These are phyloP conservation scores for Neofusicoccum sp. DNA, from an alignment of 2,329 filamentous ascomycete species.

Conservation along the genomic window DNA sequence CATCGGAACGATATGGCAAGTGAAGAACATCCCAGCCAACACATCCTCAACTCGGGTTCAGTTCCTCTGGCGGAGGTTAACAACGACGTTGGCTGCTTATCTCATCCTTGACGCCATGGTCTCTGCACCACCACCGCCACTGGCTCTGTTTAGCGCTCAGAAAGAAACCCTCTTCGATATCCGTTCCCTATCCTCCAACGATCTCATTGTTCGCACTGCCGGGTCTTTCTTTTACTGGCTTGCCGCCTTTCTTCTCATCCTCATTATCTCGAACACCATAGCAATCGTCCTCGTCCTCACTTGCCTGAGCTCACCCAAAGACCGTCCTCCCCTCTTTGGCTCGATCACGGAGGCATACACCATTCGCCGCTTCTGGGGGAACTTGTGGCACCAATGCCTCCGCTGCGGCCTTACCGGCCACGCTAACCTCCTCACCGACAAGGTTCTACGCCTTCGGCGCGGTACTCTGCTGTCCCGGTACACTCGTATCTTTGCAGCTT, in stretches of 20 bases:
- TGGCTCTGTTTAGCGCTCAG: not conserved
- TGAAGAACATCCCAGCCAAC: not conserved
- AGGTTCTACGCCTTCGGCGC: slow-evolving; percentile 12
- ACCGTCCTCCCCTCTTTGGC: not conserved
- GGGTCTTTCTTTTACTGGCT: not conserved
- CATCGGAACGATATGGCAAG: not conserved
- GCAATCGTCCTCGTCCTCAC: not conserved
- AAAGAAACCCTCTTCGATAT: not conserved
- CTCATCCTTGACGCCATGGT: not conserved
- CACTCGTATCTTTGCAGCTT: slow-evolving; percentile 17
- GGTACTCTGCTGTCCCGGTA: slow-evolving; percentile 16
- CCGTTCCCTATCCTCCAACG: not conserved
- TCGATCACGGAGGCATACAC: not conserved
- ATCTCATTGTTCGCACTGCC: not conserved
- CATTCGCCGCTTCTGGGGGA: not conserved
- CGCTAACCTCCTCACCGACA: not conserved
- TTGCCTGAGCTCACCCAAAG: not conserved
- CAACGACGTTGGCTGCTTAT: not conserved
- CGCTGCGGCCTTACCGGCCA: not conserved
- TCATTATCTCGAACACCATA: not conserved
- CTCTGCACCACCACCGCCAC: not conserved
- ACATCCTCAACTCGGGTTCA: not conserved
- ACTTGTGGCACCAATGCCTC: not conserved
- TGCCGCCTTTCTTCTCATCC: not conserved
- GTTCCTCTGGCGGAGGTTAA: not conserved